phyloP scores from a whole-genome alignment of 169 alveolate species.

The Plasmodium reichenowi region DNA sequence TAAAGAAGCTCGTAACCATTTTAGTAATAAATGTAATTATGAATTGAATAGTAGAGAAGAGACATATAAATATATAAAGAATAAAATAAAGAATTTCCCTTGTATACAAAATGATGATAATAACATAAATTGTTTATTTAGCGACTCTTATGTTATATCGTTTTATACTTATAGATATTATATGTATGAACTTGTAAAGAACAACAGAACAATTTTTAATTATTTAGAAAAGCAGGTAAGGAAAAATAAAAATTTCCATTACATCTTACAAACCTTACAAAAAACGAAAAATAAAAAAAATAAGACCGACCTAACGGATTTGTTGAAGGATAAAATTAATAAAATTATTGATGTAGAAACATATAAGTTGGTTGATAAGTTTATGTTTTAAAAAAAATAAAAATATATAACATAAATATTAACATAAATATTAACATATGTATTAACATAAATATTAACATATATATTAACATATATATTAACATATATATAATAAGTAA shows the following conservation, averaged over 20 bases:
- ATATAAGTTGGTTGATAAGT: constrained; percentile 38
- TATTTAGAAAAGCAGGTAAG: constrained; percentile 60
- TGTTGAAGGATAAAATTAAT: constrained; percentile 33
- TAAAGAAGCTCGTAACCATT: constrained; percentile 69
- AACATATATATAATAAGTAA: too few species aligned
- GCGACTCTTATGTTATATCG: constrained; percentile 66
- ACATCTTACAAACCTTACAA: constrained; percentile 45
- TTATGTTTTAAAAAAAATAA: constrained; percentile 4
- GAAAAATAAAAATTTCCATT: constrained; percentile 47
- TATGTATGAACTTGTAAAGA: constrained; percentile 71
- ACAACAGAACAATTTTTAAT: constrained; percentile 36
- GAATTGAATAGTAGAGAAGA: constrained; percentile 53
- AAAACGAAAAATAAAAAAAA: constrained; percentile 21
- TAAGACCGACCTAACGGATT: constrained; percentile 24
- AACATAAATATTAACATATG: too few species aligned
- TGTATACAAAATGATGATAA: constrained; percentile 26
- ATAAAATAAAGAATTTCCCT: constrained; percentile 61
- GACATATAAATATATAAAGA: constrained; percentile 61
- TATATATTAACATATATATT: too few species aligned
- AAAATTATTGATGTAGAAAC: constrained; percentile 52
- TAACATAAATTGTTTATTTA: constrained; percentile 50
- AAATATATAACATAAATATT: not conserved
- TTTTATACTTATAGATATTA: constrained; percentile 64
- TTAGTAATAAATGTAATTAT: constrained; percentile 52
- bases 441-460: too few species aligned